Conservation (phyloP, 164 flowering plant species). For the Malania oleifera region DNA sequence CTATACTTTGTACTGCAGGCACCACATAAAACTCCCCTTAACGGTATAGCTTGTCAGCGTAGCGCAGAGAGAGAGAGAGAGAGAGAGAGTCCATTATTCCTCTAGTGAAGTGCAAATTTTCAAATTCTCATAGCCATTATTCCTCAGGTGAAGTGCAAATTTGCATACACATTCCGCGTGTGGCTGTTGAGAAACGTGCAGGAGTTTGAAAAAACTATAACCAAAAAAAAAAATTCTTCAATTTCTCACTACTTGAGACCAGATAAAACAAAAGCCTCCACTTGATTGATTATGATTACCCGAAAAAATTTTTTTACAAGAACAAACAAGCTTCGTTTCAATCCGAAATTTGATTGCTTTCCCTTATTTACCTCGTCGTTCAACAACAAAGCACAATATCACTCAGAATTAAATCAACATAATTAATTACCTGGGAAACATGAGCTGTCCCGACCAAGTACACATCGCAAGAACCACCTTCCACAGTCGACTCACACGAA, state of each 20-base stretch:
- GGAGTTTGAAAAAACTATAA: too few species aligned
- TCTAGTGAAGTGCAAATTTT: too few species aligned
- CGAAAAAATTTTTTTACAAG: background rate
- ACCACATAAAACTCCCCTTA: too few species aligned
- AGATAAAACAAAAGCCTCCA: background rate
- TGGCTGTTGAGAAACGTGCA: too few species aligned
- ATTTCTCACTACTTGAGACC: background rate
- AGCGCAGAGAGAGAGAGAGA: too few species aligned
- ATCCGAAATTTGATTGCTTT: background rate
- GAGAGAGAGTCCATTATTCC: too few species aligned
- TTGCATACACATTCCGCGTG: too few species aligned
- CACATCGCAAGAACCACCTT: constrained; percentile 66
- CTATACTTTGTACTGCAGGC: too few species aligned
- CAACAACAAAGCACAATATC: background rate
- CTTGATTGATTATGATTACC: background rate
- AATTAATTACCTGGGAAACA: constrained; percentile 60
- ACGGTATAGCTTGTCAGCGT: too few species aligned
- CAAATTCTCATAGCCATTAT: too few species aligned
- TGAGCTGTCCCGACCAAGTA: constrained; percentile 89
- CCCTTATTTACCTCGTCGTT: background rate
- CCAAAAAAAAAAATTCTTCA: background rate
- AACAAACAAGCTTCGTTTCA: background rate
- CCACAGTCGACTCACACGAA: constrained; percentile 62
- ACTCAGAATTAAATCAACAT: background rate
- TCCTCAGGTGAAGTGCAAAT: too few species aligned